Evolutionary conservation across 768 basidiomycete species (phyloP), one percentile per base, ranked within the genome.

Genomic region (Tubosaeta sp.): DNA sequence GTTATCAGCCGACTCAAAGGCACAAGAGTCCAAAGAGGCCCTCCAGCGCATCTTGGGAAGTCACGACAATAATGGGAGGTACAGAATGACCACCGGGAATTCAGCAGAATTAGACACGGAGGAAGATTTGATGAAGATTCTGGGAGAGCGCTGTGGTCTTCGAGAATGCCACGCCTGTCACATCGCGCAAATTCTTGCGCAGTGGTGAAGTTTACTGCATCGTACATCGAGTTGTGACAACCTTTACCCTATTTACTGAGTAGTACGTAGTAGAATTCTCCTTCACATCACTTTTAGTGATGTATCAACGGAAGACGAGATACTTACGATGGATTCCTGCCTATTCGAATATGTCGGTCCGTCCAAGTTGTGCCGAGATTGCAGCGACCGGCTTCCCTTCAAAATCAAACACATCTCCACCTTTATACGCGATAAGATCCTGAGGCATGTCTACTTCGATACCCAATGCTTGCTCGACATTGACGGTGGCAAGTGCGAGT

Each of bases 381-480:
- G 71, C 61, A 0, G 69, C 74, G 14, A 73, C 67, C 2, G 72
- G 70, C 47, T 75, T 75, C 27, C 71, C 69, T 42, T 62, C 62
- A 38, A 73, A 71, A 25, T 68, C 69, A 8, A 73, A 61, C 22
- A 67, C 50, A 16, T 70, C 68, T 4, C 73, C 71, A 0, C 73
- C 70, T 31, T 52, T 59, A 12, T 70, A 73, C 1, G 73, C 75
- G 4, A 76, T 63, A 30, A 72, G 69, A 46, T 73, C 69, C 25
- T 66, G 65, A n/a, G 70, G 63, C 47, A 56, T 62, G 4, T 55
- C 34, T 8, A 44, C 45, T 4, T 49, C 31, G 3, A 77, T 61
- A 1, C 75, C 75, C 3, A 78, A 63, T 14, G 77, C 59, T 40
- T 62, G 70, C 59, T 78, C 74, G 18, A 78, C 61, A 49, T 75